Base-by-base conservation (phyloP, 331 rosid species). In the Quercus tomentella region DNA sequence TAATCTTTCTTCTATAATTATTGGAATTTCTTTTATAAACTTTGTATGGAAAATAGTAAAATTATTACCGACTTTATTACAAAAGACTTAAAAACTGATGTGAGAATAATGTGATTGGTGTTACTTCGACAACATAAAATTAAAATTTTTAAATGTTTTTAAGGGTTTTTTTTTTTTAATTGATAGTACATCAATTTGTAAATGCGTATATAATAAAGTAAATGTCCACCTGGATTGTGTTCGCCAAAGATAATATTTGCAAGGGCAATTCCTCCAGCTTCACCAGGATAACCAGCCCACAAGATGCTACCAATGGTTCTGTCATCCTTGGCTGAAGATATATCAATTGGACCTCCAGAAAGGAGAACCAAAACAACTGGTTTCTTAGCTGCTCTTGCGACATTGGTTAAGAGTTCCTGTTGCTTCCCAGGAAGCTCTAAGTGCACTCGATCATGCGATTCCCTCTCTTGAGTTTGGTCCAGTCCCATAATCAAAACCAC, bases 231-330 rank as follows among this genome's bases (percentile, higher is more conserved):
- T 83, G 98, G 99, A 56, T 95, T 93, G 75, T 90, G 93, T 10
- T 93, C 92, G 15, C 99, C 99, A 84, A 95, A 95, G 77, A 95
- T 83, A 72, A 95, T 82, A 73, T 91, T 84, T 3, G 99, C 96
- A 67, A 95, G 75, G 1, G 99, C 98, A 80, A 75, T 28, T 52
- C 94, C 98, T 43, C 99, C 99, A 57, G 88, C 89, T 81, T 93
- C 89, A 4, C 99, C 99, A 0, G 98, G 99, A 87, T 95, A 95
- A 67, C 99, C 98, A 60, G 92, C 98, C 99, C 98, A 95, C 80
- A 94, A 70, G 76, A 94, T 94, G 75, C 91, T 88, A 66, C 98
- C 97, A 25, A 94, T 72, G 56, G 83, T 90, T 23, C 68, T 18
- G 72, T 91, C 79, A 79, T 63, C 2, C 87, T 92, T 94, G 1